These are phyloP conservation scores for Monascus ruber DNA, from an alignment of 2,329 filamentous ascomycete species.

Conservation along the genomic window DNA sequence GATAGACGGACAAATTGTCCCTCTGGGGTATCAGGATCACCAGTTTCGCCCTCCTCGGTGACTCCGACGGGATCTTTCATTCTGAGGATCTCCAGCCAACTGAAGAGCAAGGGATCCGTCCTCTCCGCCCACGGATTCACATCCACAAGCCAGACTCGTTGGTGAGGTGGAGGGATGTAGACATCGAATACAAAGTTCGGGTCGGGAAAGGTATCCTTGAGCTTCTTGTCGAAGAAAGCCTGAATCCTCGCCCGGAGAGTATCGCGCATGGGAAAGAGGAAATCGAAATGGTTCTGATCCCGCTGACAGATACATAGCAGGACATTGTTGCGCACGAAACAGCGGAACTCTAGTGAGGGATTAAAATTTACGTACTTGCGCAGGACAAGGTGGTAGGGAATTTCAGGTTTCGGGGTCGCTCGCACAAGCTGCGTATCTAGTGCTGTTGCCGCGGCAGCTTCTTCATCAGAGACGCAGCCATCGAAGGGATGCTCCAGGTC, in stretches of 20 bases:
- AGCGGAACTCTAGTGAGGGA: slow-evolving; percentile 85
- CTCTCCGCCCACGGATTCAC: slow-evolving; percentile 88
- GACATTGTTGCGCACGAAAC: slow-evolving; percentile 75
- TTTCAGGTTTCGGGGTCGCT: slow-evolving; percentile 25
- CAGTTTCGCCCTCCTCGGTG: slow-evolving; percentile 20
- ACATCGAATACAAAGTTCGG: slow-evolving; percentile 81
- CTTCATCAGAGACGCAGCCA: slow-evolving; percentile 43
- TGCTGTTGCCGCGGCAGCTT: background rate
- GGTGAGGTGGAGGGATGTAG: slow-evolving; percentile 68
- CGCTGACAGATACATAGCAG: slow-evolving; percentile 79
- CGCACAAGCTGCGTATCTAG: slow-evolving; percentile 4
- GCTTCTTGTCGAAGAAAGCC: slow-evolving; percentile 62
- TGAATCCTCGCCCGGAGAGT: slow-evolving; percentile 58
- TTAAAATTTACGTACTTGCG: slow-evolving; percentile 82
- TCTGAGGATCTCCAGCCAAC: slow-evolving; percentile 75
- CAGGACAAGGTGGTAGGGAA: slow-evolving; percentile 71
- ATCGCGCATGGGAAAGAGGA: slow-evolving; percentile 57
- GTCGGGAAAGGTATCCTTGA: slow-evolving; percentile 73
- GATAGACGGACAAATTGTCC: slow-evolving; percentile 27
- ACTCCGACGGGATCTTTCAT: slow-evolving; percentile 41
- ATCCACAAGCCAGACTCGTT: slow-evolving; percentile 75
- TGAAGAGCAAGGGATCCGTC: slow-evolving; percentile 81
- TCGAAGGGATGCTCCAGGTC: slow-evolving; percentile 91
- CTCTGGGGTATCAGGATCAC: slow-evolving; percentile 6
- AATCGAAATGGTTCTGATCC: slow-evolving; percentile 82